These are phyloP conservation scores for Cytospora paraplurivora DNA, from an alignment of 2,329 filamentous ascomycete species.

Conservation along the genomic window DNA sequence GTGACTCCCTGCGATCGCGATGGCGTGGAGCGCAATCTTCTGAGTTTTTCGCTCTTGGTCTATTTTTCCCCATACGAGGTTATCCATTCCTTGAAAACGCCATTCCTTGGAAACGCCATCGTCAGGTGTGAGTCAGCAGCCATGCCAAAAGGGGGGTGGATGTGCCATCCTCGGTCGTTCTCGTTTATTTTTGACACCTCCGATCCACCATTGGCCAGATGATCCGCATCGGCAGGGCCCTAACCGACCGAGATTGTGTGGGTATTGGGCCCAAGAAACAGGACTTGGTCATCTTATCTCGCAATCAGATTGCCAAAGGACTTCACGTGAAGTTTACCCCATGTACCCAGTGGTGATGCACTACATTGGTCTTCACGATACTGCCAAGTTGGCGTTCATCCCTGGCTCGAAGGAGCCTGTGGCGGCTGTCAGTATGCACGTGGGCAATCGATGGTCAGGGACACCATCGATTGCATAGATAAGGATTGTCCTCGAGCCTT, in stretches of 20 bases:
- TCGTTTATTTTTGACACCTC: conserved; percentile 24
- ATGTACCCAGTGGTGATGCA: background rate
- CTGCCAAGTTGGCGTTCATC: background rate
- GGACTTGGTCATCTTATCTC: conserved; percentile 12
- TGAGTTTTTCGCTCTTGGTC: background rate
- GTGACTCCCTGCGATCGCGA: conserved; percentile 5
- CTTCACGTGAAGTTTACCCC: background rate
- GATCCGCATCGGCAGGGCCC: conserved; percentile 24
- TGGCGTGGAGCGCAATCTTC: background rate
- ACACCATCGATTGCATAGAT: background rate
- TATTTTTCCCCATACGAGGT: background rate
- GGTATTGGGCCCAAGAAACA: conserved; percentile 1
- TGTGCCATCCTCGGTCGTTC: conserved; percentile 1
- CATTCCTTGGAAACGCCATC: background rate
- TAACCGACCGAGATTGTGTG: conserved; percentile 19
- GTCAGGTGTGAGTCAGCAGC: conserved; percentile 15
- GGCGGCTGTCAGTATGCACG: background rate
- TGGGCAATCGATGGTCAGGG: background rate
- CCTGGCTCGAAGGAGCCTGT: background rate
- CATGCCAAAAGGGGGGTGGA: conserved; percentile 3
- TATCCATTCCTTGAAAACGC: background rate
- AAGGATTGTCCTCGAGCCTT: background rate
- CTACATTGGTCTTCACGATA: background rate
- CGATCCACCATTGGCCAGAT: conserved; percentile 6
- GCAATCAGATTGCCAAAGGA: conserved; percentile 6